These are phyloP conservation scores for Dictyostelium firmibasis DNA, from an alignment of 78 protist species.

Conservation along the genomic window DNA sequence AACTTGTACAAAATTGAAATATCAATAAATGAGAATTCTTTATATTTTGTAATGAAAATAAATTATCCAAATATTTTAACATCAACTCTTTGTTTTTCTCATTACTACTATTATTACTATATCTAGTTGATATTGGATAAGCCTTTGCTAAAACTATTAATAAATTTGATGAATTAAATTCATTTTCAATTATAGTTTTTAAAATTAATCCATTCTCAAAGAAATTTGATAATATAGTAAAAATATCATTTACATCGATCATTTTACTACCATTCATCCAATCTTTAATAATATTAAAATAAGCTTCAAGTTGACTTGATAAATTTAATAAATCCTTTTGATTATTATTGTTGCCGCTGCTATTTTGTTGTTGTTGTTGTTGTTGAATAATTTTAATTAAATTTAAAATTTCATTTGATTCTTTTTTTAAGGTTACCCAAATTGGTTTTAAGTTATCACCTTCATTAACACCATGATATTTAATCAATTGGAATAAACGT, in stretches of 20 bases:
- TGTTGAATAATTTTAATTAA: background rate
- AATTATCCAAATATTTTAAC: background rate
- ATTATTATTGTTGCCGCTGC: background rate
- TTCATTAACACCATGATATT: conserved; percentile 25
- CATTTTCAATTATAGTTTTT: background rate
- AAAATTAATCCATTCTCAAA: background rate
- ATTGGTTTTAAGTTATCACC: conserved; percentile 28
- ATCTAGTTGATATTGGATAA: background rate
- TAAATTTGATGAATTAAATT: background rate
- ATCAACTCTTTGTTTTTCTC: background rate
- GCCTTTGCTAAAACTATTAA: background rate
- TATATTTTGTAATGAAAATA: background rate
- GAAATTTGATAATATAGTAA: background rate
- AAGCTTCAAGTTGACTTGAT: background rate
- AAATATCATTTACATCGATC: background rate
- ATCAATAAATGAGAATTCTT: conserved; percentile 21
- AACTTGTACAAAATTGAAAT: conserved; percentile 22
- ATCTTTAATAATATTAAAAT: background rate
- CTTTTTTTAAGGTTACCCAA: conserved; percentile 21
- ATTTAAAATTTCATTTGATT: background rate
- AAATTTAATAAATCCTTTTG: background rate
- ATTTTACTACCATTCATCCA: conserved; percentile 8
- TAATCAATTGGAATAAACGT: background rate
- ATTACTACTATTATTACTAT: background rate
- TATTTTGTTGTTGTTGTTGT: background rate